phyloP scores from a whole-genome alignment of 352 stramenopile genomes.

The Pythium myriotylum region DNA sequence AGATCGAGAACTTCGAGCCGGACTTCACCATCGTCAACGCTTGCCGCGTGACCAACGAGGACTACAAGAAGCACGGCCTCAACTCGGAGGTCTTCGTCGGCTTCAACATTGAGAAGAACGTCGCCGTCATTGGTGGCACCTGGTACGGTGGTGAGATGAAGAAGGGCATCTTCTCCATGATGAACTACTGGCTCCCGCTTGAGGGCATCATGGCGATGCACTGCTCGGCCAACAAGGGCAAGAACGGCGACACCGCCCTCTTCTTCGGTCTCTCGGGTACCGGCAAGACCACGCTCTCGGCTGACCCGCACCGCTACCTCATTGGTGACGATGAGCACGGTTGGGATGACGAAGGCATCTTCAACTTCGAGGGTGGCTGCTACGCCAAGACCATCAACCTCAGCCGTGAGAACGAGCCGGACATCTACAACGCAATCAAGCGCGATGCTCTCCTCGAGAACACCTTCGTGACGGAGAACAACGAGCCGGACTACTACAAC shows the following conservation, averaged over 20 bases:
- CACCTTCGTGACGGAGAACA: slow-evolving; percentile 43
- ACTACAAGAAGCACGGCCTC: slow-evolving; percentile 53
- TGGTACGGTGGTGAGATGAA: slow-evolving; percentile 76
- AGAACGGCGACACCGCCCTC: slow-evolving; percentile 46
- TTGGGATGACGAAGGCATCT: slow-evolving; percentile 87
- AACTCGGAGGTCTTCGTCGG: slow-evolving; percentile 66
- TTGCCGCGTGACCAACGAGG: slow-evolving; percentile 60
- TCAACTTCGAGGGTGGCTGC: slow-evolving; percentile 98
- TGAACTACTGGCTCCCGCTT: slow-evolving; percentile 68
- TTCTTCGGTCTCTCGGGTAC: slow-evolving; percentile 83
- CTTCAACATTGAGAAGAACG: slow-evolving; percentile 70
- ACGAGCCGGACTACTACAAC: slow-evolving; percentile 61
- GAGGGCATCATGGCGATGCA: slow-evolving; percentile 69
- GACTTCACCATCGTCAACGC: slow-evolving; percentile 75
- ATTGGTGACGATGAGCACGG: slow-evolving; percentile 93
- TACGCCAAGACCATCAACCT: slow-evolving; percentile 98
- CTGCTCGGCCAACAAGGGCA: slow-evolving; percentile 59
- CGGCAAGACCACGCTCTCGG: slow-evolving; percentile 89
- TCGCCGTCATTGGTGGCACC: slow-evolving; percentile 63
- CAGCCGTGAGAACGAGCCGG: slow-evolving; percentile 91
- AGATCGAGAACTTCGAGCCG: slow-evolving; percentile 41
- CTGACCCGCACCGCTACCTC: slow-evolving; percentile 86
- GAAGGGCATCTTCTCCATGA: slow-evolving; percentile 76
- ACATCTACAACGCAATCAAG: slow-evolving; percentile 89
- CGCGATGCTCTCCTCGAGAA: slow-evolving; percentile 58